Conservation (phyloP, 345 rosid genomes). For the Citrus australasica region DNA sequence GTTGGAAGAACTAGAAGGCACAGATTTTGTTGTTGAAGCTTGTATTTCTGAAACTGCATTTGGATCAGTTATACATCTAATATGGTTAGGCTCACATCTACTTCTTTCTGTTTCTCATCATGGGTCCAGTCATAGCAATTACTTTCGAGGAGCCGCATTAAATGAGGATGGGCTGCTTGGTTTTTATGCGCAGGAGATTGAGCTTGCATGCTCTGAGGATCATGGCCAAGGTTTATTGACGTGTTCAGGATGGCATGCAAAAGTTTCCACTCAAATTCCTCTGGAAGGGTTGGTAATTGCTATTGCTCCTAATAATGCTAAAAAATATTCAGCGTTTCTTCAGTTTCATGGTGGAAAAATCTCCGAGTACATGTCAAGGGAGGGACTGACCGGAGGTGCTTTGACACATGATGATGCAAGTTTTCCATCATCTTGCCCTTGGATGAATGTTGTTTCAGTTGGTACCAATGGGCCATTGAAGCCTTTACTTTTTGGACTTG, state of each 20-base stretch:
- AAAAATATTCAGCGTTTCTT: constrained; percentile 60
- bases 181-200: constrained; percentile 68
- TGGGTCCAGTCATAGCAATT: constrained; percentile 45
- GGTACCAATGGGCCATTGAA: constrained; percentile 31
- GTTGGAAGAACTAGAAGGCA: constrained; percentile 89
- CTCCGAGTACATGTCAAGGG: constrained; percentile 44
- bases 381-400: constrained; percentile 44
- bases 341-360: constrained; percentile 84
- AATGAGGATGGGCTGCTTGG: constrained; percentile 46
- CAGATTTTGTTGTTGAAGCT: constrained; percentile 54
- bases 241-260: constrained; percentile 77
- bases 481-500: constrained; percentile 78
- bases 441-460: constrained; percentile 64
- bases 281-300: constrained; percentile 56
- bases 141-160: constrained; percentile 21
- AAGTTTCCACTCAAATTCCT: constrained; percentile 32
- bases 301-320: constrained; percentile 60
- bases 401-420: constrained; percentile 26
- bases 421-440: constrained; percentile 68
- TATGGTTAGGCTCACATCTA: constrained; percentile 66
- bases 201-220: constrained; percentile 65
- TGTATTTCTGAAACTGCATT: constrained; percentile 45
- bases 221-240: constrained; percentile 54
- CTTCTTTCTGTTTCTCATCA: constrained; percentile 74
- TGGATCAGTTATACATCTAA: constrained; percentile 66